These are phyloP conservation scores for Starmera dryadoides DNA, from an alignment of 805 yeast species.

Conservation along the genomic window DNA sequence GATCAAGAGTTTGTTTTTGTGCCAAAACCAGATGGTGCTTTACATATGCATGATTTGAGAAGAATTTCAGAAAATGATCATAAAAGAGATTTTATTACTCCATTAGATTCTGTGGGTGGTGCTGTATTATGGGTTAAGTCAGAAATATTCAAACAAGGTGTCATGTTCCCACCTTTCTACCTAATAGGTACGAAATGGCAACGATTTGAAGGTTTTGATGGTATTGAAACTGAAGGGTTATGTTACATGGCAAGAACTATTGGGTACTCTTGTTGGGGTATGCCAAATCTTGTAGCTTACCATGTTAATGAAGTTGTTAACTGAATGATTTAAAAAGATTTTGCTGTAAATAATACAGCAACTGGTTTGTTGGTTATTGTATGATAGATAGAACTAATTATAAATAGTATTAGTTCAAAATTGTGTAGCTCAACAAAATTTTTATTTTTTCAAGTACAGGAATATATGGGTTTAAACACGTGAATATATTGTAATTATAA, in stretches of 20 bases:
- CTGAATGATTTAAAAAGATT: background rate
- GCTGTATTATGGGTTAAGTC: constrained; percentile 39
- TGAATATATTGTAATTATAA: no score
- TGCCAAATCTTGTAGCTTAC: constrained; percentile 38
- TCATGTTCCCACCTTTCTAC: constrained; percentile 37
- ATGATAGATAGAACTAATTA: no score
- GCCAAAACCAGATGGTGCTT: constrained; percentile 19
- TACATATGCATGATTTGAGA: constrained; percentile 14
- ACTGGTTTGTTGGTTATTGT: no score
- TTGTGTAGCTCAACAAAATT: no score
- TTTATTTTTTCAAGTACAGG: no score
- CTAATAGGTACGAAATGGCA: constrained; percentile 38
- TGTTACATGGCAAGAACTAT: constrained; percentile 38
- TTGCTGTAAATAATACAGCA: no score
- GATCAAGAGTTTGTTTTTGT: constrained; percentile 16
- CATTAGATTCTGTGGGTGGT: constrained; percentile 45
- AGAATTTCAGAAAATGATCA: constrained; percentile 6
- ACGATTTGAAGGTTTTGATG: constrained; percentile 42
- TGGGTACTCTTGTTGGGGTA: constrained; percentile 42
- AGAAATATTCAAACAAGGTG: constrained; percentile 37
- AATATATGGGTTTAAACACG: no score
- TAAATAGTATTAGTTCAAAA: no score
- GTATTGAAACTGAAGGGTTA: constrained; percentile 47
- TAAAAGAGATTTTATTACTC: constrained; percentile 10
- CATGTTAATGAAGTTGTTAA: constrained; percentile 19